phyloP scores from a whole-genome alignment of 306 rosid genomes.

The Oxytropis ochrocephala region DNA sequence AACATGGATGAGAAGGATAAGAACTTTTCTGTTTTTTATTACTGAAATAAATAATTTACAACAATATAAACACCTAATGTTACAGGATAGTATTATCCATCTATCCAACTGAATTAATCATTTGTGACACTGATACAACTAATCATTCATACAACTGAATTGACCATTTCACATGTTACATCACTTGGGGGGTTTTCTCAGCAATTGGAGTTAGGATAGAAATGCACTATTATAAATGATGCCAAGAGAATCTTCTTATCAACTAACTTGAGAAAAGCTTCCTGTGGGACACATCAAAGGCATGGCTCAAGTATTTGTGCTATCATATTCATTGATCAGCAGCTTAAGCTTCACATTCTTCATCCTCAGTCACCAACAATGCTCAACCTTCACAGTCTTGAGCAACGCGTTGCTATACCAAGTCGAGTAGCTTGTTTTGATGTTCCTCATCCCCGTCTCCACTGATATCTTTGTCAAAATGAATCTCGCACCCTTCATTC shows the following conservation, averaged over 20 bases:
- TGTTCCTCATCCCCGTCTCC: constrained; percentile 27
- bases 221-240: neutral
- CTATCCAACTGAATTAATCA: constrained; percentile 1
- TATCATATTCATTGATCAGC: neutral
- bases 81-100: neutral
- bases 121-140: neutral
- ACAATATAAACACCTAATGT: neutral
- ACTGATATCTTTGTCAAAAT: constrained; percentile 27
- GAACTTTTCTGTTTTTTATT: neutral
- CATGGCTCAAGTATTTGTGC: neutral
- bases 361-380: constrained; percentile 4
- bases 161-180: neutral
- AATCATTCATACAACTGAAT: neutral
- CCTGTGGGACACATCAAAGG: neutral
- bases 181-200: neutral
- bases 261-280: neutral
- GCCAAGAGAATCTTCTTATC: neutral
- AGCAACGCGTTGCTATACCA: constrained; percentile 12
- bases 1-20: neutral
- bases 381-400: constrained; percentile 3
- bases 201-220: neutral
- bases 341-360: neutral
- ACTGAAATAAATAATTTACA: constrained; percentile 7
- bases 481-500: constrained; percentile 37
- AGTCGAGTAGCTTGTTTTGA: constrained; percentile 15